Base-by-base conservation (phyloP, 164 flowering plant genomes). In the Umbilicus rupestris region DNA sequence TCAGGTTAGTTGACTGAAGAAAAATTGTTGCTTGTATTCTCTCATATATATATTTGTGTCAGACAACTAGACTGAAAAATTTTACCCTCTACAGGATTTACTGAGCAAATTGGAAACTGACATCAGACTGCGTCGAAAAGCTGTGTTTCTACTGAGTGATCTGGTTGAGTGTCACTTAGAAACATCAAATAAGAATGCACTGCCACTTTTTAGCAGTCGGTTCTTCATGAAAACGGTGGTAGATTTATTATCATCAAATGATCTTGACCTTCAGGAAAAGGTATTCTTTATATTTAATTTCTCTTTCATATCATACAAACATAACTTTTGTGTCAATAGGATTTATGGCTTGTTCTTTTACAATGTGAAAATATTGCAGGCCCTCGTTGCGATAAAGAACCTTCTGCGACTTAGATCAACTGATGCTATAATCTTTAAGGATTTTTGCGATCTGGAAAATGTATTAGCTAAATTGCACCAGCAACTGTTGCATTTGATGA, bases 221-320 rank as follows among this genome's bases (percentile, higher is more conserved):
- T 37, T 71, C n/a, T 80, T 94, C 70, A 74, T 89, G 78, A 91
- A 87, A 78, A 79, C 96, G 16, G 84, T 94, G 66, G 96, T 94
- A 71, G 85, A 86, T 81, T 79, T 84, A 41, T 71, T 73, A 5
- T 73, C 78, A 58, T 77, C 86, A 11, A 14, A 67, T 39, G 96
- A 94, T 73, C 80, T 91, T 70, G 97, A 94, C 83, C 96, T 94
- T 62, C 93, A 85, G 80, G 99, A 91, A 71, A 94, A 91, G 97
- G 99, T 89, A 28, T 55, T 14, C 60, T 26, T 22, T 0, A 35
- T 39, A 30, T 47, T 65, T 66, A 39, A 1, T 4, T 2, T 29
- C 52, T n/a, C 39, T 37, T 28, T 66, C 26, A 45, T 17, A 28
- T 68, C 7, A n/a, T 29, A 29, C 4, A 37, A 10, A 14, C 41